These are phyloP conservation scores for Pythium phragmiticola DNA, from an alignment of 352 stramenopile species.

Conservation along the genomic window DNA sequence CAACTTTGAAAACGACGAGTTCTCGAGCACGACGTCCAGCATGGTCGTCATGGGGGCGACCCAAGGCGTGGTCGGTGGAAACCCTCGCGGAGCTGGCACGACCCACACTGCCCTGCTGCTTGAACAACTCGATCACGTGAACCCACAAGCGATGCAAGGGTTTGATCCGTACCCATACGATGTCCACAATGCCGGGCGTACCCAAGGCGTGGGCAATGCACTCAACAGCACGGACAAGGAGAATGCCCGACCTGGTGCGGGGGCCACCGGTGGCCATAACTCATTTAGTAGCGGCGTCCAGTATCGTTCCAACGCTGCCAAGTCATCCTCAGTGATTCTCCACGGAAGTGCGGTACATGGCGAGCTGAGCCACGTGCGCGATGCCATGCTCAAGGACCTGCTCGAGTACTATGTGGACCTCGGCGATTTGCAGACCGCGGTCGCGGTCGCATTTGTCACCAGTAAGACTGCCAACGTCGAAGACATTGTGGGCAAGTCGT, in stretches of 20 bases:
- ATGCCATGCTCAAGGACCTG: slow-evolving; percentile 80
- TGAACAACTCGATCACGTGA: slow-evolving; percentile 84
- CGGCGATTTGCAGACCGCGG: slow-evolving; percentile 84
- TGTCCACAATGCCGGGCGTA: slow-evolving; percentile 30
- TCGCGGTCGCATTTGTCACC: slow-evolving; percentile 74
- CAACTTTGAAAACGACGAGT: slow-evolving; percentile 30
- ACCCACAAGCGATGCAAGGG: slow-evolving; percentile 84
- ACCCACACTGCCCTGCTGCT: slow-evolving; percentile 79
- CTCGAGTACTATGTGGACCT: slow-evolving; percentile 86
- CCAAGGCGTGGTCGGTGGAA: slow-evolving; percentile 1
- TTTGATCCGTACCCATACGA: slow-evolving; percentile 87
- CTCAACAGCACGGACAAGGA: slow-evolving; percentile 24
- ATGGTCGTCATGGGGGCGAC: slow-evolving; percentile 21
- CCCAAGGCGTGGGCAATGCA: slow-evolving; percentile 8
- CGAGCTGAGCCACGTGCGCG: slow-evolving; percentile 66
- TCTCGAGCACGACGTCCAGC: slow-evolving; percentile 34
- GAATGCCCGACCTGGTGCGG: slow-evolving; percentile 15
- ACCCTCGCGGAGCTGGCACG: slow-evolving; percentile 16
- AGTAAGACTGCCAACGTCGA: slow-evolving; percentile 73
- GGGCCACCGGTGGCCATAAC: background rate
- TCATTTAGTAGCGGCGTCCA: slow-evolving; percentile 14
- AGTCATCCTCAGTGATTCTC: slow-evolving; percentile 62
- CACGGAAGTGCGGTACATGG: slow-evolving; percentile 77
- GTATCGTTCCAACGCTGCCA: slow-evolving; percentile 20
- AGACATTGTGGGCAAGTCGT: slow-evolving; percentile 79